These are phyloP conservation scores for Rhizodiscina lignyota DNA, from an alignment of 495 filamentous ascomycete species.

Conservation along the genomic window DNA sequence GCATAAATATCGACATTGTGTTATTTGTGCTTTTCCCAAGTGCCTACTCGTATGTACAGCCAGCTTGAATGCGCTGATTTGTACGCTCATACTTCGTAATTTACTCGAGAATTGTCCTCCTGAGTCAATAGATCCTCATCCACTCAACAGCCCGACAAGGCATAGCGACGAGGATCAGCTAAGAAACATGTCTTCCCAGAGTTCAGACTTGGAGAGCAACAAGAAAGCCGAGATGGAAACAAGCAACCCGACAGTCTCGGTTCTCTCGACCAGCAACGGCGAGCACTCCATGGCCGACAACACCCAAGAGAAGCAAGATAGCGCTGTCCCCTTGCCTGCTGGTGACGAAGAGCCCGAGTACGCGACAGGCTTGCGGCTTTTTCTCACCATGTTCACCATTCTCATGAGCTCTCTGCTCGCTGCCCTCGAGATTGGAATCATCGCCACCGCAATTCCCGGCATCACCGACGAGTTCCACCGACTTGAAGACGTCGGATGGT, in stretches of 20 bases:
- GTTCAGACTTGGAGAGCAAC: constrained; percentile 2
- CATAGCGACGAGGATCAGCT: constrained; percentile 1
- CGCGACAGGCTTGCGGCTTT: constrained; percentile 3
- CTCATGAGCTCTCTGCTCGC: constrained; percentile 2
- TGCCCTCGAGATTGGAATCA: constrained; percentile 6
- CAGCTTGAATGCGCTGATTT: no score
- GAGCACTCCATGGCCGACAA: constrained; percentile 2
- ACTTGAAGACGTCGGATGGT: constrained; percentile 7
- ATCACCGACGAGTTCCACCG: constrained; percentile 8
- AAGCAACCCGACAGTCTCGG: constrained; percentile 2
- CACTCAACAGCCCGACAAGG: constrained; percentile 2
- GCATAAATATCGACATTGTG: no score
- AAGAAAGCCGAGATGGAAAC: constrained; percentile 3
- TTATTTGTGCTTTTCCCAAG: no score
- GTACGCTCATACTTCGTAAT: no score
- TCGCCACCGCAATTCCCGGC: constrained; percentile 6
- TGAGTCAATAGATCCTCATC: no score
- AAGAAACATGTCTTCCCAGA: constrained; percentile 2
- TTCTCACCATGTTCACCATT: constrained; percentile 6
- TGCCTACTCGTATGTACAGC: no score
- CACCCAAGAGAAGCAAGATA: constrained; percentile 1
- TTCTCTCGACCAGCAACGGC: constrained; percentile 2
- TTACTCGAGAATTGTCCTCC: no score
- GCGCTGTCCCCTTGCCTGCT: not conserved
- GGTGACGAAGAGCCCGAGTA: constrained; percentile 2